Evolutionary conservation across 1,284 basidiomycete genomes (phyloP).

Genomic region (Heterobasidion irregulare): DNA sequence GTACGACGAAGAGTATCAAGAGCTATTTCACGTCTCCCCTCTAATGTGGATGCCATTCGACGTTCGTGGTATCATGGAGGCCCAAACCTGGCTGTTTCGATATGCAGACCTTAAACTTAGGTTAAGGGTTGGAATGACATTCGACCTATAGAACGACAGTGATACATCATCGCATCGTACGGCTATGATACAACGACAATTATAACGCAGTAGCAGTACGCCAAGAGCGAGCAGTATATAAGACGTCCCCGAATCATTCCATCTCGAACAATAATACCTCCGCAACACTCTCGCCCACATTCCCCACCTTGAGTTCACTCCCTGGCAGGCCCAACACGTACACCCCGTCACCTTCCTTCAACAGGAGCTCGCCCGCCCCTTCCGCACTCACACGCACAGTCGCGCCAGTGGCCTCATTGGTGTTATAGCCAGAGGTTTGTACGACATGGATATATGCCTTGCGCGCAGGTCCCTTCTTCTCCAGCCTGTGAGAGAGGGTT

Average conservation of each 20-base stretch:
- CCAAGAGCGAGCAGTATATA: neutral
- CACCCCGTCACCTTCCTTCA: constrained; percentile 67
- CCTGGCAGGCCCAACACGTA: constrained; percentile 45
- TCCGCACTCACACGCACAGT: constrained; percentile 26
- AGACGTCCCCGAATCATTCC: constrained; percentile 20
- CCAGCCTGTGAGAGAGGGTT: constrained; percentile 41
- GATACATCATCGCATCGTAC: too few species aligned
- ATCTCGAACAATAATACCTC: constrained; percentile 74
- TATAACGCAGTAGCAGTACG: too few species aligned
- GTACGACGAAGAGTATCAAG: constrained; percentile 25
- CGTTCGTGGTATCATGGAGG: too few species aligned
- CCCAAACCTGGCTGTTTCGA: too few species aligned
- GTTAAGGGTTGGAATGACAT: too few species aligned
- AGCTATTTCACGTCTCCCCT: constrained; percentile 15
- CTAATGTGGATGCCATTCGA: neutral
- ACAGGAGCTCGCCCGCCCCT: constrained; percentile 29
- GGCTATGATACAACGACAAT: too few species aligned
- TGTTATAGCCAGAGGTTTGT: constrained; percentile 73
- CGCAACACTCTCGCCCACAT: constrained; percentile 47
- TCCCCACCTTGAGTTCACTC: constrained; percentile 44
- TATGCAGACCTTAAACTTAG: too few species aligned
- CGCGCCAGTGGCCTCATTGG: constrained; percentile 39
- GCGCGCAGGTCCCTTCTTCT: constrained; percentile 1
- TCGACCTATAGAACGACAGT: too few species aligned
- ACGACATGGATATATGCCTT: constrained; percentile 68